These are phyloP conservation scores for Colletotrichum plurivorum DNA, from an alignment of 2,329 filamentous ascomycete species.

Conservation along the genomic window DNA sequence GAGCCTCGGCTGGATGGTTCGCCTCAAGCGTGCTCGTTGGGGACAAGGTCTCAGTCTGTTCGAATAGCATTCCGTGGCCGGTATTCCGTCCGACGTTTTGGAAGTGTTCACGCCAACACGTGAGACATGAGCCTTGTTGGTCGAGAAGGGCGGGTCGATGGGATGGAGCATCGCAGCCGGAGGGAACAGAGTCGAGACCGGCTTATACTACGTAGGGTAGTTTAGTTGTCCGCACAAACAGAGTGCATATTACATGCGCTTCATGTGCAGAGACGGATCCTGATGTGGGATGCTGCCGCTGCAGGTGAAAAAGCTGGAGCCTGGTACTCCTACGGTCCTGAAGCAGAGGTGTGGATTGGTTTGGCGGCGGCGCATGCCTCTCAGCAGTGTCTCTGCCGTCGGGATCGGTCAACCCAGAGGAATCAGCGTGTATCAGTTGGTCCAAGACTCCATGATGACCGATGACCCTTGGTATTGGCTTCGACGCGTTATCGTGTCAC, in stretches of 20 bases:
- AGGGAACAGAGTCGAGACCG: slow-evolving; percentile 7
- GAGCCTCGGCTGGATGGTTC: slow-evolving; percentile 8
- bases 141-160: not conserved
- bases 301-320: slow-evolving; percentile 3
- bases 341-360: too few relatives aligned
- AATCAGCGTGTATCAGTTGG: slow-evolving; percentile 22
- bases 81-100: not conserved
- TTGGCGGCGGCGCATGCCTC: not conserved
- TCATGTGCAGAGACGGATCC: slow-evolving; percentile 1
- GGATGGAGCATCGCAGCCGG: slow-evolving; percentile 4
- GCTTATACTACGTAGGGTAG: not conserved
- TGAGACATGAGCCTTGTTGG: not conserved
- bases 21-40: slow-evolving; percentile 3
- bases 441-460: slow-evolving; percentile 4
- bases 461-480: slow-evolving; percentile 17
- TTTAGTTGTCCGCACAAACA: too few relatives aligned
- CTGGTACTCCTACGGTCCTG: not conserved
- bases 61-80: not conserved
- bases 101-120: not conserved
- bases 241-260: not conserved
- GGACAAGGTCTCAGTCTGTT: slow-evolving; percentile 27
- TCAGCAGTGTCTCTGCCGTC: not conserved
- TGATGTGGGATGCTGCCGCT: slow-evolving; percentile 9
- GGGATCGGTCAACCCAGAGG: not conserved
- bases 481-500: slow-evolving; percentile 27